Conservation (phyloP, 176 grass and related monocot species). For the Juncus inflexus region DNA sequence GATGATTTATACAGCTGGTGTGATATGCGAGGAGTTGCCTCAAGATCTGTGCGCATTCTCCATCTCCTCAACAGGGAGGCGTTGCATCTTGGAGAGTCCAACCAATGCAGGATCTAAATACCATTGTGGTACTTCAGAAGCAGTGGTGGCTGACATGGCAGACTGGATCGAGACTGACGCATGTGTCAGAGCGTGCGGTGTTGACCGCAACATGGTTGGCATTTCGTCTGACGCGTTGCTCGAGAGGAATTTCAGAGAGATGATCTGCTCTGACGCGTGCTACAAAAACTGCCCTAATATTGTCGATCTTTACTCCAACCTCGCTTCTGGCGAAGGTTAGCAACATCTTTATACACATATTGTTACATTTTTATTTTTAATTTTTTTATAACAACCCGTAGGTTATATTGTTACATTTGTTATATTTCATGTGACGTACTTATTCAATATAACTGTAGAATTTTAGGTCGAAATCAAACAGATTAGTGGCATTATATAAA, state of each 20-base stretch:
- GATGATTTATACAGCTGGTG: neutral
- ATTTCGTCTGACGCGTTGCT: slow-evolving; percentile 35
- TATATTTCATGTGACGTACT: too few species aligned
- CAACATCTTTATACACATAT: neutral
- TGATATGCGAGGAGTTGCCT: slow-evolving; percentile 66
- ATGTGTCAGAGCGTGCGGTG: slow-evolving; percentile 40
- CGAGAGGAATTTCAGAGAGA: slow-evolving; percentile 21
- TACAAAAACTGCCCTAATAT: slow-evolving; percentile 43
- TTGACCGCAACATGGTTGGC: slow-evolving; percentile 40
- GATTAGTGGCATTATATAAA: too few species aligned
- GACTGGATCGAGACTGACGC: slow-evolving; percentile 49
- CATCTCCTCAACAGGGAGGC: slow-evolving; percentile 41
- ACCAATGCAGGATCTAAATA: slow-evolving; percentile 2
- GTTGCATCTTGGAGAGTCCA: slow-evolving; percentile 56
- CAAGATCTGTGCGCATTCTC: slow-evolving; percentile 59
- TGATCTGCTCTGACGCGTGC: slow-evolving; percentile 55
- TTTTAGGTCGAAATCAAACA: too few species aligned
- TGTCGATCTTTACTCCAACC: slow-evolving; percentile 51
- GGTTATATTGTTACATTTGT: too few species aligned
- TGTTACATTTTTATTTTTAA: too few species aligned
- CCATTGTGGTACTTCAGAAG: slow-evolving; percentile 44
- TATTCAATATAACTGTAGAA: too few species aligned
- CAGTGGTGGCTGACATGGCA: slow-evolving; percentile 21
- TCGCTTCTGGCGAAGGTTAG: slow-evolving; percentile 50
- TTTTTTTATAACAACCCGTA: too few species aligned